Percentiles rank a stretch among this genome's conserved stretches.
Evolutionary conservation across 345 rosid species (phyloP).

Genomic region (Microcos paniculata): DNA sequence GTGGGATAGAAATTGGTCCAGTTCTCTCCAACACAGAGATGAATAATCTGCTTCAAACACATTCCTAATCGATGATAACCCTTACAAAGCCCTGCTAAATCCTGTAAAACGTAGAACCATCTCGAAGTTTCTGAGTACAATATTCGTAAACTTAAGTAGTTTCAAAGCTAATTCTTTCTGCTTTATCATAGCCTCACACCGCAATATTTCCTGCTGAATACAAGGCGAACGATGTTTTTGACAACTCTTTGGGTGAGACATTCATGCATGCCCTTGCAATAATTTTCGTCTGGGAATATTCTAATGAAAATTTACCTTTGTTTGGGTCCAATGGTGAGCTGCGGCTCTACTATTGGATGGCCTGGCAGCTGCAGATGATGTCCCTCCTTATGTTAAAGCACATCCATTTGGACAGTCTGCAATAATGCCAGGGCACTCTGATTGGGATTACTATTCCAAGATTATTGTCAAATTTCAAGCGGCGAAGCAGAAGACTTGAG

Average conservation of each 20-base stretch:
- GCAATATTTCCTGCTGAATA: slow-evolving; percentile 29
- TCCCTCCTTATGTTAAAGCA: slow-evolving; percentile 28
- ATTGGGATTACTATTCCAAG: slow-evolving; percentile 37
- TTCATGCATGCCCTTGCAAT: not conserved
- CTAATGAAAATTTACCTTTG: not conserved
- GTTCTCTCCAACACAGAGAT: not conserved
- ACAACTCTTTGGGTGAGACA: slow-evolving; percentile 8
- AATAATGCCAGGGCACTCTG: slow-evolving; percentile 29
- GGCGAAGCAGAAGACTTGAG: not conserved
- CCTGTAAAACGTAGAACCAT: slow-evolving; percentile 33
- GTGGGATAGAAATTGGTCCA: slow-evolving; percentile 10
- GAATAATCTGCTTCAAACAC: slow-evolving; percentile 32
- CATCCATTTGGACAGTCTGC: slow-evolving; percentile 38
- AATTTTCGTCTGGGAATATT: no score
- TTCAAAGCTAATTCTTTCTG: not conserved
- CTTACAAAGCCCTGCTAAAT: slow-evolving; percentile 49
- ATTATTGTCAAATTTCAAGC: not conserved
- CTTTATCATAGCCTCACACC: slow-evolving; percentile 32
- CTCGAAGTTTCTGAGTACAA: not conserved
- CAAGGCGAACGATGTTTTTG: not conserved
- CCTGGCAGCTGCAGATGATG: slow-evolving; percentile 31
- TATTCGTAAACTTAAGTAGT: no score
- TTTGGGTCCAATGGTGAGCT: slow-evolving; percentile 41
- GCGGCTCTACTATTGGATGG: slow-evolving; percentile 37
- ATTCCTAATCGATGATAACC: slow-evolving; percentile 36